A percentile compares a stretch with the other conserved stretches of the same genome.
These are phyloP conservation scores for Peronospora belbahrii DNA, from an alignment of 352 stramenopile species.

Conservation along the genomic window DNA sequence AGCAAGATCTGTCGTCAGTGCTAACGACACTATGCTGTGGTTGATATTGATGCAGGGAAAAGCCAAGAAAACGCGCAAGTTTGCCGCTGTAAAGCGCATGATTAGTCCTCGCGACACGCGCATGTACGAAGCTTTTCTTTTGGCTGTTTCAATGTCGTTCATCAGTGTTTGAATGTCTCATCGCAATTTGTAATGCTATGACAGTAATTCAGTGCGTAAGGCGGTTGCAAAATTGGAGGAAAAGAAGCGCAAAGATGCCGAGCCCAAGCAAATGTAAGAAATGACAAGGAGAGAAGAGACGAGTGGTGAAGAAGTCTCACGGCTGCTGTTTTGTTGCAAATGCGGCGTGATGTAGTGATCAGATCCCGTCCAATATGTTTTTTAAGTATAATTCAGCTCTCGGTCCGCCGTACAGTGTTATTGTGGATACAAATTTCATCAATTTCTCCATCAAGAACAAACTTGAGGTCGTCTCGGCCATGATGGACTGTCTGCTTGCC, in stretches of 20 bases:
- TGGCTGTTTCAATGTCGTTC: neutral
- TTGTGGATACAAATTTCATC: constrained; percentile 99
- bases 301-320: constrained; percentile 3
- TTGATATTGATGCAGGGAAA: constrained; percentile 76
- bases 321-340: constrained; percentile 6
- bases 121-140: constrained; percentile 56
- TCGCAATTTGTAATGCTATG: neutral
- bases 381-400: constrained; percentile 99
- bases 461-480: constrained; percentile 96
- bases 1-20: neutral
- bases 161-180: neutral
- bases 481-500: constrained; percentile 99
- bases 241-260: constrained; percentile 86
- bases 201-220: constrained; percentile 74
- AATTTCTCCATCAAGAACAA: constrained; percentile 99
- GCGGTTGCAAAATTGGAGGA: constrained; percentile 68
- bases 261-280: constrained; percentile 88
- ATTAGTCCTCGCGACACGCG: constrained; percentile 97
- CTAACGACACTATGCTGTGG: constrained; percentile 1
- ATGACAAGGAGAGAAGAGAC: neutral
- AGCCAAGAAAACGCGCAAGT: constrained; percentile 97
- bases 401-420: constrained; percentile 96
- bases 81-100: constrained; percentile 96
- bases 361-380: constrained; percentile 96
- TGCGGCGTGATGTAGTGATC: constrained; percentile 84